phyloP scores from a whole-genome alignment of 2,329 filamentous ascomycete genomes.

The Colletotrichum sansevieriae region DNA sequence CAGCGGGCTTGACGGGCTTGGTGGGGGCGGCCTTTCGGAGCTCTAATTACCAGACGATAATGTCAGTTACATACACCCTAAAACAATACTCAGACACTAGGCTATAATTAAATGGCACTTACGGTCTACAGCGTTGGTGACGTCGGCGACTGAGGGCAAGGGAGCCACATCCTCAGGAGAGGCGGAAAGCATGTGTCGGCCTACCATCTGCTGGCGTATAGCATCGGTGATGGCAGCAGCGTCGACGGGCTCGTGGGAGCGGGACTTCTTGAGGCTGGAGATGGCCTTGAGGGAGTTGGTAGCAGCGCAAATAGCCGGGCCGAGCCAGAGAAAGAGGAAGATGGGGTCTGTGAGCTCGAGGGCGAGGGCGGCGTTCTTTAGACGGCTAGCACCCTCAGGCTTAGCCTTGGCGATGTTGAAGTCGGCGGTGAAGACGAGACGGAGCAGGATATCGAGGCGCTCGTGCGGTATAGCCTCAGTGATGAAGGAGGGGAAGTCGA shows the following conservation, averaged over 20 bases:
- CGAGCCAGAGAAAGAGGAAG: constrained; percentile 2
- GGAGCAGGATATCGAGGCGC: constrained; percentile 5
- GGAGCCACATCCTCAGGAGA: neutral
- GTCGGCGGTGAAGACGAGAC: constrained; percentile 2
- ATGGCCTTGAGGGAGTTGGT: constrained; percentile 12
- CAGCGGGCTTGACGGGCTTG: constrained; percentile 5
- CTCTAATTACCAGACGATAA: neutral
- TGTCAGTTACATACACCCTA: neutral
- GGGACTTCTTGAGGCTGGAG: constrained; percentile 8
- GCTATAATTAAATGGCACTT: neutral
- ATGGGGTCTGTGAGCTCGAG: constrained; percentile 6
- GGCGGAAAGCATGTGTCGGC: constrained; percentile 8
- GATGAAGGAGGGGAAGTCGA: constrained; percentile 9
- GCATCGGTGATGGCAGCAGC: constrained; percentile 6
- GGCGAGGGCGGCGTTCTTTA: constrained; percentile 1
- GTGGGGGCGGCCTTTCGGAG: constrained; percentile 3
- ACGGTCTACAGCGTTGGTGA: constrained; percentile 4
- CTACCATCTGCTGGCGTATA: constrained; percentile 4
- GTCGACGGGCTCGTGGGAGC: constrained; percentile 4
- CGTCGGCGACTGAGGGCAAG: neutral
- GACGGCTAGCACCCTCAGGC: neutral
- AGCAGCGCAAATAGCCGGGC: constrained; percentile 5
- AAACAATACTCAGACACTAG: neutral
- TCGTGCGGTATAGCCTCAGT: neutral
- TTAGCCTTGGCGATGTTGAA: constrained; percentile 8